Conservation (phyloP, 169 alveolate genomes). For the Cryptosporidium viatorum region DNA sequence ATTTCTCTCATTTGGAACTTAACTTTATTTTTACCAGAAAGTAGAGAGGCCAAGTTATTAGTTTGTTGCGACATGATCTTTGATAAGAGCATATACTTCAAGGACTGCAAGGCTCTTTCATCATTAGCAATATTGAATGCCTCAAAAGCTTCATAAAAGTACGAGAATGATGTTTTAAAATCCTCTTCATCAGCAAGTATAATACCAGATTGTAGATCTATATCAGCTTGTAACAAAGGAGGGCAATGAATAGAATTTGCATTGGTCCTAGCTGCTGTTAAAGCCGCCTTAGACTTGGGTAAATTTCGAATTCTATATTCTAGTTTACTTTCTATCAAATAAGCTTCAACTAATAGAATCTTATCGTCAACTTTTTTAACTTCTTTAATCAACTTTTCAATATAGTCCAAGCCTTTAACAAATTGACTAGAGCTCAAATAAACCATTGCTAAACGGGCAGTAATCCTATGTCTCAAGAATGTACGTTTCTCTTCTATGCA, state of each 20-base stretch:
- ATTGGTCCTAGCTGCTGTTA: constrained; percentile 94
- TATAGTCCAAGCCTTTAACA: constrained; percentile 88
- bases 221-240: constrained; percentile 94
- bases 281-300: constrained; percentile 93
- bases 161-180: constrained; percentile 94
- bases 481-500: constrained; percentile 93
- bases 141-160: constrained; percentile 95
- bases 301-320: constrained; percentile 90
- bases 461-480: constrained; percentile 92
- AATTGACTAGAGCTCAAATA: constrained; percentile 85
- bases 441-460: constrained; percentile 91
- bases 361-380: constrained; percentile 95
- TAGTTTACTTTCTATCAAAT: constrained; percentile 91
- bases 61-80: constrained; percentile 91
- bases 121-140: constrained; percentile 91
- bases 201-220: constrained; percentile 92
- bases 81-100: constrained; percentile 91
- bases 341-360: constrained; percentile 90
- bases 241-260: constrained; percentile 94
- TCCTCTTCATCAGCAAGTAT: constrained; percentile 87
- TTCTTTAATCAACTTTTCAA: constrained; percentile 88
- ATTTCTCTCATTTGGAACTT: constrained; percentile 89
- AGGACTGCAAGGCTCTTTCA: constrained; percentile 85
- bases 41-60: constrained; percentile 82
- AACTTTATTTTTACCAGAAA: constrained; percentile 86